Conservation (phyloP, 345 rosid genomes). For the Eucalyptus pumila region DNA sequence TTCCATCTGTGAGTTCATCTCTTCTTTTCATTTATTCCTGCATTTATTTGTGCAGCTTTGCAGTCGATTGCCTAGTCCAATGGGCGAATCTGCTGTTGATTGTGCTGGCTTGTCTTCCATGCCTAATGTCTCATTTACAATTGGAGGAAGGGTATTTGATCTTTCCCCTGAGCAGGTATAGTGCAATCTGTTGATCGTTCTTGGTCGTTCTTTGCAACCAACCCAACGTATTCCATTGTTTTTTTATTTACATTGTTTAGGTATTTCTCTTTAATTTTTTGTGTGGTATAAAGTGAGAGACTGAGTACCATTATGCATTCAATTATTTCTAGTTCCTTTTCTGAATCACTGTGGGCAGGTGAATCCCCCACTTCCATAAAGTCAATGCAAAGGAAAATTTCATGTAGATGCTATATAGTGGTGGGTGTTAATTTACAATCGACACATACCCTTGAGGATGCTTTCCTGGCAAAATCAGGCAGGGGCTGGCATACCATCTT, state of each 20-base stretch:
- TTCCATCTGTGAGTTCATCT: background rate
- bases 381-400: background rate
- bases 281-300: background rate
- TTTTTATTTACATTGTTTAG: background rate
- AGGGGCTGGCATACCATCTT: background rate
- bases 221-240: background rate
- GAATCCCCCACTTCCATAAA: background rate
- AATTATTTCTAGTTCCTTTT: background rate
- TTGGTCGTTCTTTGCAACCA: background rate
- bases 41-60: slow-evolving; percentile 28
- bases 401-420: background rate
- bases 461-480: background rate
- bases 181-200: background rate
- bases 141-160: slow-evolving; percentile 41
- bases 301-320: background rate
- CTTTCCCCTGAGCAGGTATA: slow-evolving; percentile 54
- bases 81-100: slow-evolving; percentile 65
- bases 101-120: slow-evolving; percentile 34
- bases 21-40: background rate
- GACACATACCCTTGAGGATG: background rate
- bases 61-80: slow-evolving; percentile 56
- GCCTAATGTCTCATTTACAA: slow-evolving; percentile 58
- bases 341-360: background rate
- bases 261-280: background rate
- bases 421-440: background rate